Evolutionary conservation across 225 moss, liverwort and hornwort species (phyloP).

Genomic region (Polytrichum commune): DNA sequence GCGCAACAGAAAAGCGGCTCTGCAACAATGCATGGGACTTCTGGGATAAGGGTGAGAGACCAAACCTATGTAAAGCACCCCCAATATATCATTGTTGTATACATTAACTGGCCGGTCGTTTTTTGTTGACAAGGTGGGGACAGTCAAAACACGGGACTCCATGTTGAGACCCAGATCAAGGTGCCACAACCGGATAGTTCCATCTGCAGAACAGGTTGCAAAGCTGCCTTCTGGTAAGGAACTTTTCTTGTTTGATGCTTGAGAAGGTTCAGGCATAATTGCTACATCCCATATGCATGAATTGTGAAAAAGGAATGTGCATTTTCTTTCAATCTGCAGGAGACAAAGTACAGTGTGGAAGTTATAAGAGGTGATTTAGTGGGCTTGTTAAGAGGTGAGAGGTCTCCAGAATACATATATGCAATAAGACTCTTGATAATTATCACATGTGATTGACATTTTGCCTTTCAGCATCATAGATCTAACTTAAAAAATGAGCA

Average conservation of each 20-base stretch:
- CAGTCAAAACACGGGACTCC: constrained; percentile 16
- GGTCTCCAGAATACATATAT: too few relatives aligned
- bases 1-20: too few relatives aligned
- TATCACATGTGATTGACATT: too few relatives aligned
- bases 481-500: too few relatives aligned
- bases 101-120: constrained; percentile 39
- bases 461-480: too few relatives aligned
- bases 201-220: constrained; percentile 72
- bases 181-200: constrained; percentile 70
- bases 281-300: constrained; percentile 78
- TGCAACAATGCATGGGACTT: too few relatives aligned
- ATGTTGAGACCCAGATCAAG: constrained; percentile 47
- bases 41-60: not conserved
- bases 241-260: constrained; percentile 29
- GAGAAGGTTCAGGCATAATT: constrained; percentile 47
- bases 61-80: constrained; percentile 68
- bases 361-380: too few relatives aligned
- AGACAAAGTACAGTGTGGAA: not conserved
- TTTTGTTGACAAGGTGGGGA: constrained; percentile 13
- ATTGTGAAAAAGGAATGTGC: constrained; percentile 66
- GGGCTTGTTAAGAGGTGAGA: too few relatives aligned
- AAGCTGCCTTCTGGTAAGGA: constrained; percentile 41
- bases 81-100: constrained; percentile 68
- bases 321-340: constrained; percentile 56
- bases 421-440: too few relatives aligned